Evolutionary conservation across 192 early-diverging fungal genomes (phyloP).

Genomic region (Gonapodya prolifera): DNA sequence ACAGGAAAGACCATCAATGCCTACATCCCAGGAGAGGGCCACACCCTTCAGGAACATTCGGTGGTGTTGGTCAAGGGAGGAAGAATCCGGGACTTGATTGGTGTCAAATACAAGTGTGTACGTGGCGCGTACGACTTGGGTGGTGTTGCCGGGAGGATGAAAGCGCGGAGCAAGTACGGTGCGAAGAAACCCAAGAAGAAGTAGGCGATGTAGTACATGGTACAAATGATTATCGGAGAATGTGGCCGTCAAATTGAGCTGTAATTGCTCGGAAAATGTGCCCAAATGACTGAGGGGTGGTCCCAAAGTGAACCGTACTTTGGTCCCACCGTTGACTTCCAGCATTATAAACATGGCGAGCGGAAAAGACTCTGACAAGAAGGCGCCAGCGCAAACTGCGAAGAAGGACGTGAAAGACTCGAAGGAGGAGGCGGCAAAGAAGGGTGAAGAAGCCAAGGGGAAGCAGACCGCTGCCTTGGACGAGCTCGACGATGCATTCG

Average conservation of each 20-base stretch:
- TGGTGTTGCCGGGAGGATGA: conserved; percentile 74
- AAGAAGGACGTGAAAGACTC: not conserved
- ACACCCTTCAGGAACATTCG: conserved; percentile 95
- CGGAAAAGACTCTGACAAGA: too few species aligned
- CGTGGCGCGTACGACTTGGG: conserved; percentile 89
- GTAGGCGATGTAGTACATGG: not conserved
- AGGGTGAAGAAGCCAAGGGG: not conserved
- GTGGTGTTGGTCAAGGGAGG: conserved; percentile 92
- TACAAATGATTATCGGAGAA: not conserved
- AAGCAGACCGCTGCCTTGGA: too few species aligned
- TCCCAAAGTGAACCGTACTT: too few species aligned
- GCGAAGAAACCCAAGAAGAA: conserved; percentile 55
- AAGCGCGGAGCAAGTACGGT: conserved; percentile 86
- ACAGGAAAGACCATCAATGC: conserved; percentile 83
- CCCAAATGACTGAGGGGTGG: too few species aligned
- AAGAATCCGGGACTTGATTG: conserved; percentile 91
- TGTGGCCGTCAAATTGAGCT: too few species aligned
- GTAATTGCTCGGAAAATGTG: too few species aligned
- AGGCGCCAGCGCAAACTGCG: not conserved
- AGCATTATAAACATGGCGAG: too few species aligned
- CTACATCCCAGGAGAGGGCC: conserved; percentile 97
- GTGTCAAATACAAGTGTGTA: conserved; percentile 89
- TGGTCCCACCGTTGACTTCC: too few species aligned
- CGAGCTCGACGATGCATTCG: not conserved
- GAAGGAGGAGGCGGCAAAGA: not conserved